phyloP scores from a whole-genome alignment of 345 rosid species.

The Eucalyptus curtisii region DNA sequence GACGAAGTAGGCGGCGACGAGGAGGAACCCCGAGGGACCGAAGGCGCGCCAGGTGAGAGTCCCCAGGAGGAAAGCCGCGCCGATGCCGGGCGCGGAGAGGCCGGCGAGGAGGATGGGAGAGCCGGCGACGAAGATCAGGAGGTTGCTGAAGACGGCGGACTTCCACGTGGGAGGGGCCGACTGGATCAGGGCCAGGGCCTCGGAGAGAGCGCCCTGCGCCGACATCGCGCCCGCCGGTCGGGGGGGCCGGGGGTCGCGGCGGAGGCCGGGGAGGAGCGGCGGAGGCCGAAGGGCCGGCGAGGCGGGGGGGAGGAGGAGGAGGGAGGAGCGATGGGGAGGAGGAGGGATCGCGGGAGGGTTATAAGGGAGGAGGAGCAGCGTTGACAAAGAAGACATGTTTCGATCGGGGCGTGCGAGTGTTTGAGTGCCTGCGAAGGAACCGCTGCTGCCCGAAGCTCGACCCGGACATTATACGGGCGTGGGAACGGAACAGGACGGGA shows the following conservation, averaged over 20 bases:
- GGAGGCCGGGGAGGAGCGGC: not conserved
- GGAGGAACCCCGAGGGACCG: slow-evolving; percentile 68
- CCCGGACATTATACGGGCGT: not conserved
- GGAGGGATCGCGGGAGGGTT: not conserved
- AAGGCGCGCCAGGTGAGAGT: slow-evolving; percentile 97
- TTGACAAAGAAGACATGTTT: not conserved
- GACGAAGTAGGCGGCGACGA: not conserved
- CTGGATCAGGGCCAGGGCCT: slow-evolving; percentile 40
- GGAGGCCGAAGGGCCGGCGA: not conserved
- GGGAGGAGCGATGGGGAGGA: not conserved
- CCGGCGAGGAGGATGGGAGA: slow-evolving; percentile 75
- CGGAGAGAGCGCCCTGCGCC: slow-evolving; percentile 19
- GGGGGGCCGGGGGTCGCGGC: not conserved
- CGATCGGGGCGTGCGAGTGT: not conserved
- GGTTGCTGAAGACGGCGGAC: slow-evolving; percentile 68
- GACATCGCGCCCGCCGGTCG: not conserved
- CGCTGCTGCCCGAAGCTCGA: not conserved
- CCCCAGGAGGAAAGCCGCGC: slow-evolving; percentile 80
- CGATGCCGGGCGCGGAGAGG: slow-evolving; percentile 64
- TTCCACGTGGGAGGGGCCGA: slow-evolving; percentile 68
- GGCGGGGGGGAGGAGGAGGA: not conserved
- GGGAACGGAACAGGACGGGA: not conserved
- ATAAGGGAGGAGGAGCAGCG: not conserved
- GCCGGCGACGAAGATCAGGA: slow-evolving; percentile 60
- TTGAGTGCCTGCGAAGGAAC: not conserved